These are phyloP conservation scores for Ganoderma lingzhi DNA, from an alignment of 1,284 basidiomycete genomes.

Conservation along the genomic window DNA sequence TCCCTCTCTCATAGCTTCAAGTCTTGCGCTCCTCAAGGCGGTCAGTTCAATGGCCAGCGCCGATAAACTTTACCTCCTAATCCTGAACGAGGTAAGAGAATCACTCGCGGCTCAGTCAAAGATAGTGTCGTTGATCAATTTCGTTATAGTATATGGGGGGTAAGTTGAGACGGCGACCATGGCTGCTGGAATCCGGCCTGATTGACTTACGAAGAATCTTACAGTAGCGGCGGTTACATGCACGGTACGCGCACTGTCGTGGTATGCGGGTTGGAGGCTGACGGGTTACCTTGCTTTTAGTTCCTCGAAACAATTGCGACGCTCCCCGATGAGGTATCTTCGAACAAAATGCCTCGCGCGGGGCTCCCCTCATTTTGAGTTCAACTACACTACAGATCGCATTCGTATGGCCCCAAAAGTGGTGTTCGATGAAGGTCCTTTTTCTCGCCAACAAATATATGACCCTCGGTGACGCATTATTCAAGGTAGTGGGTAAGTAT, in stretches of 20 bases:
- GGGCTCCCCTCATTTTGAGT: background rate
- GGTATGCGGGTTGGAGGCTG: background rate
- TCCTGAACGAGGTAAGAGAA: too few species aligned
- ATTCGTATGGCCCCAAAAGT: background rate
- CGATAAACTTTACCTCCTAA: too few species aligned
- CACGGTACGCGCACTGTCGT: background rate
- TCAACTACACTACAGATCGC: background rate
- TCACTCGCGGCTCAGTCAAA: too few species aligned
- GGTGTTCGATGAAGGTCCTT: background rate
- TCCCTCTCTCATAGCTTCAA: too few species aligned
- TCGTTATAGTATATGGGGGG: too few species aligned
- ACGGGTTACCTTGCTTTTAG: background rate
- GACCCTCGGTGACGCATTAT: background rate
- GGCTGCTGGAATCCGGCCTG: too few species aligned
- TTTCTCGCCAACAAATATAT: constrained; percentile 4
- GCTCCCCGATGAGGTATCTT: background rate
- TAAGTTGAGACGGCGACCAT: too few species aligned
- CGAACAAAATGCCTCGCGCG: background rate
- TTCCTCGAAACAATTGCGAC: background rate
- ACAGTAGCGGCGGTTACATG: background rate
- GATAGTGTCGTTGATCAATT: too few species aligned
- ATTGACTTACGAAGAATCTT: too few species aligned
- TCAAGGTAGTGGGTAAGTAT: background rate
- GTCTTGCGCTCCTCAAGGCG: too few species aligned
- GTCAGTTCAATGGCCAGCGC: too few species aligned